A percentile compares a stretch with the other conserved stretches of the same genome.
These are phyloP conservation scores for Creolimax fragrantissima DNA, from an alignment of 78 protist species.

Conservation along the genomic window DNA sequence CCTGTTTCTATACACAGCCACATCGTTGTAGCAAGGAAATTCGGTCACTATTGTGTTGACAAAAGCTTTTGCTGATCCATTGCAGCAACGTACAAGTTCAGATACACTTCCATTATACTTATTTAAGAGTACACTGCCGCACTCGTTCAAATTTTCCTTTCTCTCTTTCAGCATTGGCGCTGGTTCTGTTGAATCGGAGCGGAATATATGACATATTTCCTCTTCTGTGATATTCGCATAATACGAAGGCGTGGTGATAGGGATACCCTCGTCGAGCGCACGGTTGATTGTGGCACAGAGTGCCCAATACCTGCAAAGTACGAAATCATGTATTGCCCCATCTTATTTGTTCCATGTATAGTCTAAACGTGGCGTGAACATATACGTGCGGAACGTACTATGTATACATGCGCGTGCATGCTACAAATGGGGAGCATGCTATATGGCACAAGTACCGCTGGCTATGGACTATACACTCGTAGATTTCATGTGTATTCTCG, in stretches of 20 bases:
- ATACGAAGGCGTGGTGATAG: not conserved
- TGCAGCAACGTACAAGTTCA: not conserved
- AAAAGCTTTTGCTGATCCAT: not conserved
- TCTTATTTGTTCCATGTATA: too few species aligned
- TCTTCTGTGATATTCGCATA: not conserved
- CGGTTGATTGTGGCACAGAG: constrained; percentile 34
- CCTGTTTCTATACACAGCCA: not conserved
- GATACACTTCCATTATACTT: not conserved
- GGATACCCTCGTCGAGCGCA: constrained; percentile 14
- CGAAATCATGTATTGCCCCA: too few species aligned
- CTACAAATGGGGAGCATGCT: too few species aligned
- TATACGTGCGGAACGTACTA: too few species aligned
- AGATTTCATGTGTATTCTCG: too few species aligned
- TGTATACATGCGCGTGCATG: too few species aligned
- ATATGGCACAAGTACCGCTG: too few species aligned
- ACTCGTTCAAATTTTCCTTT: not conserved
- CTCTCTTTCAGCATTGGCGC: not conserved
- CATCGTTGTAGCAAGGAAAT: not conserved
- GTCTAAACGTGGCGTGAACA: too few species aligned
- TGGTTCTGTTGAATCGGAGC: constrained; percentile 6
- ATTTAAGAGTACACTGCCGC: not conserved
- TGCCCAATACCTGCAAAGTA: constrained; percentile 17
- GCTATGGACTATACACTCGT: too few species aligned
- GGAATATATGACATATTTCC: not conserved
- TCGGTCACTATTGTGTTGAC: not conserved